These are phyloP conservation scores for Phytophthora uliginosa DNA, from an alignment of 352 stramenopile genomes.

Conservation along the genomic window DNA sequence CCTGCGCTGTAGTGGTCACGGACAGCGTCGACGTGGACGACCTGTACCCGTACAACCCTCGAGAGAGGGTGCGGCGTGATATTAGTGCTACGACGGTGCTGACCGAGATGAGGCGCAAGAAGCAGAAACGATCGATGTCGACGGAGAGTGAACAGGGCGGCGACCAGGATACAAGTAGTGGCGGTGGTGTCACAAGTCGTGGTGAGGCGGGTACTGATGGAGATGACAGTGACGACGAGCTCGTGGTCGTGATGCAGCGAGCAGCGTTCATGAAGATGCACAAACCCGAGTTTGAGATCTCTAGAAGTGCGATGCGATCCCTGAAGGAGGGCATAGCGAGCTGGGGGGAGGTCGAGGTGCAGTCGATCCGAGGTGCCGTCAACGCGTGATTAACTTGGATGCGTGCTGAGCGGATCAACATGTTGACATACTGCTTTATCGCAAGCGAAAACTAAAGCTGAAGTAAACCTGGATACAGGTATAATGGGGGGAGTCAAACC, in stretches of 20 bases:
- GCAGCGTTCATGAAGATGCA: constrained; percentile 45
- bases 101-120: constrained; percentile 26
- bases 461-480: no score
- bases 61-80: constrained; percentile 44
- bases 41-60: constrained; percentile 52
- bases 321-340: constrained; percentile 43
- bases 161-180: not conserved
- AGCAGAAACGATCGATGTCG: constrained; percentile 12
- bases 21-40: constrained; percentile 61
- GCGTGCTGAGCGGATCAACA: not conserved
- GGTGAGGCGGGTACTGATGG: not conserved
- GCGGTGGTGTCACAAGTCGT: not conserved
- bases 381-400: constrained; percentile 17
- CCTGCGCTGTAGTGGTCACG: constrained; percentile 43
- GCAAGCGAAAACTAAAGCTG: no score
- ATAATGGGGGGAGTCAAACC: no score
- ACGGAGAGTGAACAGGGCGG: constrained; percentile 9
- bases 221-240: constrained; percentile 24
- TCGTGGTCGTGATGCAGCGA: constrained; percentile 47
- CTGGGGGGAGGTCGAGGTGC: constrained; percentile 44
- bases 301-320: constrained; percentile 26
- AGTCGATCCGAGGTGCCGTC: constrained; percentile 41
- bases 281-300: constrained; percentile 36
- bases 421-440: no score
- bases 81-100: constrained; percentile 45